A percentile compares a stretch with the other conserved stretches of the same genome.
phyloP scores from a whole-genome alignment of 176 grass and related monocot species.

The Carex pumila region DNA sequence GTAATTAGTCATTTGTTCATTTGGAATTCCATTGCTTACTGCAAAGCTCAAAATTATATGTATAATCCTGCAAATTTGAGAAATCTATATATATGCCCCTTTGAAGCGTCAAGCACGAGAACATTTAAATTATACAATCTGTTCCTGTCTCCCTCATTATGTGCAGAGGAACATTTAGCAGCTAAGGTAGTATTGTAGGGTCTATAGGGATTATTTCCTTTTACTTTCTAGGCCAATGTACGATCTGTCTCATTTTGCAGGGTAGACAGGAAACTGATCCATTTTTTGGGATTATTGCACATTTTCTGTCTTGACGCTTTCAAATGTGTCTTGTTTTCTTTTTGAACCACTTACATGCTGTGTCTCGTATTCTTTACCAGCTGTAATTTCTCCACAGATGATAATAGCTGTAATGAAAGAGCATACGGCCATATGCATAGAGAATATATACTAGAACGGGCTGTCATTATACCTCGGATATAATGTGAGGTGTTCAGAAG shows the following conservation, averaged over 20 bases:
- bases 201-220: background rate
- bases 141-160: background rate
- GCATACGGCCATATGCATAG: background rate
- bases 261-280: background rate
- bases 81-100: background rate
- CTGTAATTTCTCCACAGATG: background rate
- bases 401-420: background rate
- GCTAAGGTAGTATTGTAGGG: background rate
- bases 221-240: background rate
- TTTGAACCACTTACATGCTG: background rate
- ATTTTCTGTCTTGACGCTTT: background rate
- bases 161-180: background rate
- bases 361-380: background rate
- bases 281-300: background rate
- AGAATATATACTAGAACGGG: background rate
- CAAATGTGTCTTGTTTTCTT: background rate
- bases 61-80: background rate
- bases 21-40: background rate
- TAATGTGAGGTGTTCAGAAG: background rate
- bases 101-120: background rate
- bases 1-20: conserved; percentile 43
- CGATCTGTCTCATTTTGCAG: background rate
- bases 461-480: background rate
- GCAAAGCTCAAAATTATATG: background rate
- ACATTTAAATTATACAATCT: background rate